phyloP scores from a whole-genome alignment of 306 rosid genomes.

The Cucurbita maxima region DNA sequence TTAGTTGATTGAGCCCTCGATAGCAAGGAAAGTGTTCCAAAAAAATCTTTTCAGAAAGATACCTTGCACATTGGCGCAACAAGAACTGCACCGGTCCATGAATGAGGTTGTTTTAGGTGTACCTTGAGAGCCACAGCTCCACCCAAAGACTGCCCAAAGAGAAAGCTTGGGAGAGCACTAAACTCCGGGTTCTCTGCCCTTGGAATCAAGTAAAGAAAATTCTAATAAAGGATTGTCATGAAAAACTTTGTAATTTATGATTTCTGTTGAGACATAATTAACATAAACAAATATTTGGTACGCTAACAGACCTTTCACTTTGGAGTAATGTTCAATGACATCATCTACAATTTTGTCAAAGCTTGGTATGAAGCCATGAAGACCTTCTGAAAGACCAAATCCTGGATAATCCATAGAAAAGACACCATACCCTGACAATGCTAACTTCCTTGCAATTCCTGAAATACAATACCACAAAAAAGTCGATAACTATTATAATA shows the following conservation, averaged over 20 bases:
- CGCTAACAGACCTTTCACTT: conserved; percentile 47
- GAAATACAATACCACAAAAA: conserved; percentile 9
- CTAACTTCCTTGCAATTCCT: conserved; percentile 86
- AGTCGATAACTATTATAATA: background rate
- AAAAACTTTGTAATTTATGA: background rate
- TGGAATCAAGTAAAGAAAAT: conserved; percentile 10
- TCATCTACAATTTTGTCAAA: conserved; percentile 61
- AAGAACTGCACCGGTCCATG: conserved; percentile 84
- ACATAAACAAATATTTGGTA: background rate
- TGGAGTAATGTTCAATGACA: conserved; percentile 66
- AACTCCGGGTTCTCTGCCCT: conserved; percentile 50
- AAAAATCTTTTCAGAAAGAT: conserved; percentile 15
- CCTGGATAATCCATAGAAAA: conserved; percentile 96
- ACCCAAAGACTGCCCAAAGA: conserved; percentile 85
- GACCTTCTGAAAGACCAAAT: conserved; percentile 93
- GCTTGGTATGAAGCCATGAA: conserved; percentile 58
- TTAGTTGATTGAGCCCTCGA: conserved; percentile 10
- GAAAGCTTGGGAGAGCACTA: conserved; percentile 52
- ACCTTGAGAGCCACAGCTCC: conserved; percentile 81
- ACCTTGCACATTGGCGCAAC: conserved; percentile 98
- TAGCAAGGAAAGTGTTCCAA: background rate
- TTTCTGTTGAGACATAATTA: background rate
- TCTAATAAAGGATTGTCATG: background rate
- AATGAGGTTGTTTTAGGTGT: conserved; percentile 66
- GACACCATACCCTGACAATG: conserved; percentile 57